These are phyloP conservation scores for Flaveria floridana DNA, from an alignment of 140 eudicot genomes.

Conservation along the genomic window DNA sequence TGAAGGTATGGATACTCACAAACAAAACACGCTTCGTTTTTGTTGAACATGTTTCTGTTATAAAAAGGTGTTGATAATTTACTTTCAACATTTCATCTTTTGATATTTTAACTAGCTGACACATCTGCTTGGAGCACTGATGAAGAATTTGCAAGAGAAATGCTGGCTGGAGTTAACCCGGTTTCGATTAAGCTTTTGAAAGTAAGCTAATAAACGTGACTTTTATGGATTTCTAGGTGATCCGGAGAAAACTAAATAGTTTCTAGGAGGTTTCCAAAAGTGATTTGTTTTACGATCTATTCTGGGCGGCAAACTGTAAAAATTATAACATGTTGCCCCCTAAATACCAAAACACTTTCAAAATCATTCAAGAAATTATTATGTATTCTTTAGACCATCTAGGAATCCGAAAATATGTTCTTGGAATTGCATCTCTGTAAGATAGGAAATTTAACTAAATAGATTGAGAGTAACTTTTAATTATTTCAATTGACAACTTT, in stretches of 20 bases:
- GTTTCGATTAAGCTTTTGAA: slow-evolving; percentile 50
- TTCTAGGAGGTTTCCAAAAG: no score
- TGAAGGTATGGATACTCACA: slow-evolving; percentile 28
- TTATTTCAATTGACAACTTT: neutral
- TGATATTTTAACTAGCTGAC: slow-evolving; percentile 36
- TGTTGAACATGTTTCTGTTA: neutral
- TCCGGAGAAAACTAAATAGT: no score
- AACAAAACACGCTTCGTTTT: no score
- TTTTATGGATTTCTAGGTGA: no score
- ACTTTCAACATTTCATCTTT: neutral
- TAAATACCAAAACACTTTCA: no score
- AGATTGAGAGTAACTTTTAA: neutral
- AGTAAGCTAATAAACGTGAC: slow-evolving; percentile 27
- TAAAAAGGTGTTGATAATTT: no score
- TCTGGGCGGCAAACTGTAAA: no score
- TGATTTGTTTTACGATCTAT: no score
- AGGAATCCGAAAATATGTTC: neutral
- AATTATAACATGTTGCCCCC: no score
- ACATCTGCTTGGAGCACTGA: slow-evolving; percentile 74
- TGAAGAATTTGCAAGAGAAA: slow-evolving; percentile 80
- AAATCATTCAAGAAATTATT: no score
- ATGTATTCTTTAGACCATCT: no score
- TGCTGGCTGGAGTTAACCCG: slow-evolving; percentile 81
- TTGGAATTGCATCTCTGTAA: neutral
- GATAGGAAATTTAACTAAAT: neutral